Conservation (phyloP, 1,139 yeast genomes). For the Nadsonia starkeyi-henricii region DNA sequence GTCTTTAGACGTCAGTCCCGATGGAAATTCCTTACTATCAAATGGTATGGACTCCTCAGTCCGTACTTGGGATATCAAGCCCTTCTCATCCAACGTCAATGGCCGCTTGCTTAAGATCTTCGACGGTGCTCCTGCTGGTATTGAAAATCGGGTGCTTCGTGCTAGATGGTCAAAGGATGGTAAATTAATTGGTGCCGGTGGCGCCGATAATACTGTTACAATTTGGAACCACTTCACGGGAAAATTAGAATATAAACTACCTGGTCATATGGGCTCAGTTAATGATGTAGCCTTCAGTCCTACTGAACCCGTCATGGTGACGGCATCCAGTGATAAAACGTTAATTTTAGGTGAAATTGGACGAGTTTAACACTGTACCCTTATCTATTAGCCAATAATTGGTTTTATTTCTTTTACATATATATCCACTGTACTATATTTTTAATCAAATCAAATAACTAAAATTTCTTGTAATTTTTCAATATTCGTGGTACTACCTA, state of each 20-base stretch:
- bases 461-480: neutral
- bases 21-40: constrained; percentile 36
- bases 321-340: neutral
- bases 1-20: constrained; percentile 35
- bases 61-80: constrained; percentile 41
- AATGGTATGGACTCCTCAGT: constrained; percentile 46
- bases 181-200: constrained; percentile 38
- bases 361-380: neutral
- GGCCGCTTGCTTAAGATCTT: constrained; percentile 18
- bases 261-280: constrained; percentile 52
- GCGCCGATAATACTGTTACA: constrained; percentile 45
- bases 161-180: constrained; percentile 32
- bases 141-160: constrained; percentile 39
- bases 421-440: neutral
- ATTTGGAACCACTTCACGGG: constrained; percentile 49
- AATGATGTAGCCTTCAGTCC: constrained; percentile 34
- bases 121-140: constrained; percentile 46
- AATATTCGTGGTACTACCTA: too few relatives aligned
- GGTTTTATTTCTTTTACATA: neutral
- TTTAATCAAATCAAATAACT: neutral
- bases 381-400: too few relatives aligned
- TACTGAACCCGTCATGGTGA: neutral
- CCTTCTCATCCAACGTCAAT: constrained; percentile 14
- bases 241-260: constrained; percentile 32
- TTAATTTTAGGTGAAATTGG: neutral